These are phyloP conservation scores for Boletus tomentosulus DNA, from an alignment of 768 basidiomycete species.

Conservation along the genomic window DNA sequence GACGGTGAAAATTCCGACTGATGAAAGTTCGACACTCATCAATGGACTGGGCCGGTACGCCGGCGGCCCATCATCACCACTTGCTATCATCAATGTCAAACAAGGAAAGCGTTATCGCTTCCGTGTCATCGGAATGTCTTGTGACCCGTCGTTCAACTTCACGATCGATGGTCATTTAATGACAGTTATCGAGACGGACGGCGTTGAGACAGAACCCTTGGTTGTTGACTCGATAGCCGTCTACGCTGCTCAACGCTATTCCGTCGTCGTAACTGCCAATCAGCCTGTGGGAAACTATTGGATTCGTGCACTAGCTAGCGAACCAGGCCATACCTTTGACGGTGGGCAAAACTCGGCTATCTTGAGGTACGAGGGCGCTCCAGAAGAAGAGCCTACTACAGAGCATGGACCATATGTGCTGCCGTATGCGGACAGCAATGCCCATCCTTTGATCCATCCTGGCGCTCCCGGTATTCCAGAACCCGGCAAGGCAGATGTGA, in stretches of 20 bases:
- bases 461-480: constrained; percentile 1
- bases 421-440: constrained; percentile 34
- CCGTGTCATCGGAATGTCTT: constrained; percentile 37
- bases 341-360: constrained; percentile 37
- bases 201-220: constrained; percentile 35
- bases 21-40: constrained; percentile 33
- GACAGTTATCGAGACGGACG: constrained; percentile 47
- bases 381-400: constrained; percentile 30
- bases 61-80: constrained; percentile 31
- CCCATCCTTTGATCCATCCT: constrained; percentile 28
- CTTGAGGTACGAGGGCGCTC: constrained; percentile 39
- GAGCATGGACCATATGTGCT: constrained; percentile 12
- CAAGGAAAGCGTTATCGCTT: constrained; percentile 35
- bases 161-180: constrained; percentile 43
- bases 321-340: constrained; percentile 20
- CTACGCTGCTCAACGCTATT: constrained; percentile 49
- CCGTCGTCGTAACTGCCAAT: constrained; percentile 37
- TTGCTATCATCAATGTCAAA: constrained; percentile 35
- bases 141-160: constrained; percentile 41
- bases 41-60: constrained; percentile 37
- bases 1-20: constrained; percentile 1
- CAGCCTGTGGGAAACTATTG: constrained; percentile 37
- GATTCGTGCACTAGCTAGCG: constrained; percentile 31
- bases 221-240: constrained; percentile 43
- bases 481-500: not conserved